A percentile compares a stretch with the other conserved stretches of the same genome.
Conservation (phyloP, 2,329 filamentous ascomycete species). For the Rhytidhysteron rufulum region DNA sequence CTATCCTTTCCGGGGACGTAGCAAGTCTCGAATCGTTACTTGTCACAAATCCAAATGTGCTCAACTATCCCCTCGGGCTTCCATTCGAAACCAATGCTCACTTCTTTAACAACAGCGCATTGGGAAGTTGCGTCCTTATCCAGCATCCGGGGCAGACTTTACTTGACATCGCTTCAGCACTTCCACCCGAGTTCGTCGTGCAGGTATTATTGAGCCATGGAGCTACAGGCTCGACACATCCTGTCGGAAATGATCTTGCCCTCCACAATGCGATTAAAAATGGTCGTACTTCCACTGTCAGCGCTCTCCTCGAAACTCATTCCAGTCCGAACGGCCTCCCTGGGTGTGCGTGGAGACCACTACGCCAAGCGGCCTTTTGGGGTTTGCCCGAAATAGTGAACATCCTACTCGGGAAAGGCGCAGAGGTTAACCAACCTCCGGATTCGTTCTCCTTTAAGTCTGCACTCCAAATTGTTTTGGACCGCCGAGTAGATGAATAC, state of each 20-base stretch:
- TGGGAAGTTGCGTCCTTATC: slow-evolving; percentile 22
- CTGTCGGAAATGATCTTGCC: slow-evolving; percentile 28
- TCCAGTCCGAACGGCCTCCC: slow-evolving; percentile 25
- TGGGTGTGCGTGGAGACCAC: slow-evolving; percentile 22
- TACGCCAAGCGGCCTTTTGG: slow-evolving; percentile 30
- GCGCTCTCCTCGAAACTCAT: slow-evolving; percentile 18
- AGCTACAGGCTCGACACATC: slow-evolving; percentile 27
- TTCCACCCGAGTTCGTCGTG: slow-evolving; percentile 21
- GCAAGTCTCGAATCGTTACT: slow-evolving; percentile 23
- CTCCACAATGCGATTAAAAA: slow-evolving; percentile 36
- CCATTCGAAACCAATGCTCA: slow-evolving; percentile 20
- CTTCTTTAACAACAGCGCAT: slow-evolving; percentile 23
- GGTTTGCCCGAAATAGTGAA: slow-evolving; percentile 25
- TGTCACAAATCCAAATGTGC: slow-evolving; percentile 16
- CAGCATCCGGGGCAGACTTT: slow-evolving; percentile 29
- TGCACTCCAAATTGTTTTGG: slow-evolving; percentile 24
- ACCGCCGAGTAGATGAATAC: slow-evolving; percentile 18
- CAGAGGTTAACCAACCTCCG: slow-evolving; percentile 16
- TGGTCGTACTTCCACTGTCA: slow-evolving; percentile 23
- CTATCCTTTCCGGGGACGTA: slow-evolving; percentile 9
- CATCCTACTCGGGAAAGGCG: slow-evolving; percentile 25
- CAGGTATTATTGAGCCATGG: slow-evolving; percentile 25
- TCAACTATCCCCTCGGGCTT: slow-evolving; percentile 28
- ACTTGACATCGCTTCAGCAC: slow-evolving; percentile 28
- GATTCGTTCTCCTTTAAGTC: slow-evolving; percentile 13